Percentiles rank a stretch among this genome's conserved stretches.
phyloP scores from a whole-genome alignment of 2,329 filamentous ascomycete species.

The Fusarium sarcochroum region DNA sequence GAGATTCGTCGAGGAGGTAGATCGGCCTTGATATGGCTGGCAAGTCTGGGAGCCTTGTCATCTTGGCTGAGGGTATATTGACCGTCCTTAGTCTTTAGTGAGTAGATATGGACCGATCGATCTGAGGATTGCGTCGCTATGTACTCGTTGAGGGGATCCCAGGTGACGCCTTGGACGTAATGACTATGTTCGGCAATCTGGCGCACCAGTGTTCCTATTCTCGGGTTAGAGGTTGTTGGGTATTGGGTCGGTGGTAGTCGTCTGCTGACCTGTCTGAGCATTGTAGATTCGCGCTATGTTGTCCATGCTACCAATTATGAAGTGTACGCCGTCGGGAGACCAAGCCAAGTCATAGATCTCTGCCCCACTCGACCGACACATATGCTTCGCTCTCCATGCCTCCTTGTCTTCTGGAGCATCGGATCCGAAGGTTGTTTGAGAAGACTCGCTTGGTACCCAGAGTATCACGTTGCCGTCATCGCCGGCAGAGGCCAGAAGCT shows the following conservation, averaged over 20 bases:
- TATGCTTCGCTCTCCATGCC: conserved; percentile 96
- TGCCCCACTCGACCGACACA: conserved; percentile 94
- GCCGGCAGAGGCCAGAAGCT: conserved; percentile 92
- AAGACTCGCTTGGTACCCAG: conserved; percentile 90
- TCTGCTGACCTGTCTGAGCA: conserved; percentile 82
- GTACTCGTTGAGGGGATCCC: conserved; percentile 98
- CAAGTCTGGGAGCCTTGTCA: conserved; percentile 82
- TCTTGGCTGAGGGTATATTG: conserved; percentile 83
- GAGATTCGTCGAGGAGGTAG: conserved; percentile 92
- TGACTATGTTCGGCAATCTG: conserved; percentile 98
- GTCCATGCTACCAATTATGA: conserved; percentile 99
- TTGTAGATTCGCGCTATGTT: conserved; percentile 98
- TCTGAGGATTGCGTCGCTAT: conserved; percentile 98
- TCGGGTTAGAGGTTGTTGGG: conserved; percentile 15
- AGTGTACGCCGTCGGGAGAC: conserved; percentile 96
- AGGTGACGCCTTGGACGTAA: conserved; percentile 97
- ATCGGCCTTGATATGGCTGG: conserved; percentile 85
- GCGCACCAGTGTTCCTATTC: conserved; percentile 75
- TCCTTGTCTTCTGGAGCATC: conserved; percentile 94
- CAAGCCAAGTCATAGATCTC: conserved; percentile 99
- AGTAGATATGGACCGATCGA: conserved; percentile 97
- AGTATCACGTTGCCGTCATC: conserved; percentile 98
- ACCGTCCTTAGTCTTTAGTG: conserved; percentile 94
- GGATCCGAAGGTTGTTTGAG: conserved; percentile 80
- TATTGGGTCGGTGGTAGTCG: background rate